Conservation (phyloP, 169 alveolate genomes). For the Prorocentrum cordatum region DNA sequence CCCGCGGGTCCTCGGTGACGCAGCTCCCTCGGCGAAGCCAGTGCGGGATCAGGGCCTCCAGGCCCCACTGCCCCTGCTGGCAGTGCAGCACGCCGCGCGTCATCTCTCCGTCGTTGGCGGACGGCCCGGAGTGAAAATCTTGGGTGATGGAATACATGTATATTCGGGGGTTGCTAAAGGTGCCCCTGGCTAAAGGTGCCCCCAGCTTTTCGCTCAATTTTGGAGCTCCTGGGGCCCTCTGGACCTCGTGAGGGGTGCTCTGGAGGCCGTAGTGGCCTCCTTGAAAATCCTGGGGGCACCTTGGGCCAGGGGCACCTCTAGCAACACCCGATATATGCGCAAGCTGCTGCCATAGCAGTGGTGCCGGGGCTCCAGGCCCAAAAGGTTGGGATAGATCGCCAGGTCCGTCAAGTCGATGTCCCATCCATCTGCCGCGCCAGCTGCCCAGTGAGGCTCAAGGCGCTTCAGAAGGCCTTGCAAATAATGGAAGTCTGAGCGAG, state of each 20-base stretch:
- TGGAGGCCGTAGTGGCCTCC: too few species aligned
- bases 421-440: conserved; percentile 1
- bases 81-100: conserved; percentile 30
- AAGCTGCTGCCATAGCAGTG: background rate
- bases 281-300: too few species aligned
- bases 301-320: too few species aligned
- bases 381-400: conserved; percentile 2
- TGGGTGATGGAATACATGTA: too few species aligned
- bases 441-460: background rate
- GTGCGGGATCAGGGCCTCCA: conserved; percentile 47
- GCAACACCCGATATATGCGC: background rate
- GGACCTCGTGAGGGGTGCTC: too few species aligned
- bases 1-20: conserved; percentile 1
- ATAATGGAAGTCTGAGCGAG: background rate
- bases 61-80: conserved; percentile 61
- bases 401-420: conserved; percentile 7
- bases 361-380: conserved; percentile 3
- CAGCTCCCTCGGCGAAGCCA: conserved; percentile 10
- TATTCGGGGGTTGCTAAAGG: too few species aligned
- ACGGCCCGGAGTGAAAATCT: too few species aligned
- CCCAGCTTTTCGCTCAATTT: too few species aligned
- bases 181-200: too few species aligned
- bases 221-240: too few species aligned
- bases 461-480: conserved; percentile 8
- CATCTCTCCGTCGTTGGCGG: too few species aligned